These are phyloP conservation scores for Funneliformis caledonium DNA, from an alignment of 371 early-diverging fungal species.

Conservation along the genomic window DNA sequence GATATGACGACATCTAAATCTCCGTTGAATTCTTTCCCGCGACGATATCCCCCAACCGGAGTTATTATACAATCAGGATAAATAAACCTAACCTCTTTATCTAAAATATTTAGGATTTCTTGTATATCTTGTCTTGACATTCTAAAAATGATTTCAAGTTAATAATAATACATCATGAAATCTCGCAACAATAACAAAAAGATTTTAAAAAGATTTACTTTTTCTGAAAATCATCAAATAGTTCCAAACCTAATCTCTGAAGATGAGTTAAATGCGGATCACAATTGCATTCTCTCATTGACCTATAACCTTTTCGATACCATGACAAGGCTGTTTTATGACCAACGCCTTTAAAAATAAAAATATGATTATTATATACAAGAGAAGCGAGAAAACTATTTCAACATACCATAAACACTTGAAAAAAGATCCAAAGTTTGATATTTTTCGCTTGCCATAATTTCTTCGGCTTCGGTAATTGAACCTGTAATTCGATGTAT, in stretches of 20 bases:
- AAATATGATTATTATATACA: background rate
- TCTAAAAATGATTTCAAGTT: constrained; percentile 29
- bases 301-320: constrained; percentile 57
- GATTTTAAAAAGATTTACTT: constrained; percentile 39
- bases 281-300: constrained; percentile 50
- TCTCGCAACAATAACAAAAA: background rate
- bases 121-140: constrained; percentile 55
- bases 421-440: constrained; percentile 46
- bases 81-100: constrained; percentile 44
- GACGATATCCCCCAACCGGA: constrained; percentile 59
- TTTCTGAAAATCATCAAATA: constrained; percentile 53
- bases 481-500: constrained; percentile 48
- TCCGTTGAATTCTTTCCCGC: constrained; percentile 58
- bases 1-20: constrained; percentile 60
- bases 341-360: constrained; percentile 50
- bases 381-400: background rate
- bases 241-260: constrained; percentile 48
- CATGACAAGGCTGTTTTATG: constrained; percentile 52
- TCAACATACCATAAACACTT: constrained; percentile 50
- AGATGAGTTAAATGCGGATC: constrained; percentile 45
- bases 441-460: constrained; percentile 47
- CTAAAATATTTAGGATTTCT: constrained; percentile 53
- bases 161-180: background rate
- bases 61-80: constrained; percentile 44
- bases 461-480: constrained; percentile 51